Conservation (phyloP, 441 rosid species). For the Adansonia rubrostipa region DNA sequence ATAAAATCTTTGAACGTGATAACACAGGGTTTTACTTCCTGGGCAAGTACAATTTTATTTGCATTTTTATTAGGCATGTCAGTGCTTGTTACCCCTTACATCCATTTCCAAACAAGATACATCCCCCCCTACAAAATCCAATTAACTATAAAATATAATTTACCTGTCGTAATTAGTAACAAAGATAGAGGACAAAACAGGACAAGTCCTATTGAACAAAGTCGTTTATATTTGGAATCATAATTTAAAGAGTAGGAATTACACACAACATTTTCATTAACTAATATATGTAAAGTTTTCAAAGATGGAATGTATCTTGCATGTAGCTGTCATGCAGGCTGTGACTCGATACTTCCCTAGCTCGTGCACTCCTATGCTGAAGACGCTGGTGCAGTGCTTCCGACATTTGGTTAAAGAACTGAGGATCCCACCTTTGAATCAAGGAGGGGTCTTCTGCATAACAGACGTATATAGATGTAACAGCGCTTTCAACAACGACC, state of each 20-base stretch:
- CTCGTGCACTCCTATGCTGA: constrained; percentile 77
- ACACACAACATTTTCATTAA: background rate
- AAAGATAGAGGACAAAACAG: no score
- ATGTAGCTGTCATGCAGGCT: constrained; percentile 41
- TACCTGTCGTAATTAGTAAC: background rate
- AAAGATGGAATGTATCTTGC: constrained; percentile 41
- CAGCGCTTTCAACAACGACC: constrained; percentile 95
- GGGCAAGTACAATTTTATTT: background rate
- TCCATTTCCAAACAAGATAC: background rate
- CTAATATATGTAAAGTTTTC: constrained; percentile 16
- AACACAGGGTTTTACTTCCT: background rate
- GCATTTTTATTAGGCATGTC: background rate
- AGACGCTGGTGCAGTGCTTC: constrained; percentile 86
- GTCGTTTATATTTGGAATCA: constrained; percentile 25
- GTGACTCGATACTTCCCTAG: constrained; percentile 54
- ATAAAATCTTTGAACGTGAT: background rate
- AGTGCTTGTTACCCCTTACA: background rate
- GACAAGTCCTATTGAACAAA: constrained; percentile 21
- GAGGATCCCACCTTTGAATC: constrained; percentile 89
- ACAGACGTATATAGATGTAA: constrained; percentile 87
- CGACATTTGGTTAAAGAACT: constrained; percentile 75
- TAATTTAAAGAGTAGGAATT: constrained; percentile 16
- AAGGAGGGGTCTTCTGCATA: constrained; percentile 86
- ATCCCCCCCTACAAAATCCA: background rate
- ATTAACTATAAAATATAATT: background rate